phyloP scores from a whole-genome alignment of 129 eudicot genomes.

The Centaurea solstitialis region DNA sequence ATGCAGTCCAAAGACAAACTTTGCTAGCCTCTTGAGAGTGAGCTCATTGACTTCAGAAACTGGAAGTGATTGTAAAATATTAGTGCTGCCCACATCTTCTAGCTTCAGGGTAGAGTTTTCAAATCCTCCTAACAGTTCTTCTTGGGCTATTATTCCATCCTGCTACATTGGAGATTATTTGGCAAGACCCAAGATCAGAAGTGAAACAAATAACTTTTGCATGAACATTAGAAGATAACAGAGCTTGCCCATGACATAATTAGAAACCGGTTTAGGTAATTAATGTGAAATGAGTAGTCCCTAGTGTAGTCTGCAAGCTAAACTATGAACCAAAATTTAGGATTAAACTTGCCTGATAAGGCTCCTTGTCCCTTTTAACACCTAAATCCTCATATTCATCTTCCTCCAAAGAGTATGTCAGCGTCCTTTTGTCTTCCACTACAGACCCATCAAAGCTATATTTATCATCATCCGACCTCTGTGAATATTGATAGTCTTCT shows the following conservation, averaged over 20 bases:
- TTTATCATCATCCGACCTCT: conserved; percentile 41
- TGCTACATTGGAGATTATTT: conserved; percentile 26
- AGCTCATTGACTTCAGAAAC: conserved; percentile 45
- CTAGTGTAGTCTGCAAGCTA: neutral
- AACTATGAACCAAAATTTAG: neutral
- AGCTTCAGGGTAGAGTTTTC: conserved; percentile 19
- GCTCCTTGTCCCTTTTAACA: conserved; percentile 23
- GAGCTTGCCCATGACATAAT: neutral
- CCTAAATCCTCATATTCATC: conserved; percentile 31
- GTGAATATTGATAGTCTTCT: conserved; percentile 39
- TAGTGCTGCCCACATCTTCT: conserved; percentile 21
- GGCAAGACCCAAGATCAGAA: neutral
- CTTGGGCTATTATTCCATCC: conserved; percentile 27
- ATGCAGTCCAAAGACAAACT: conserved; percentile 38
- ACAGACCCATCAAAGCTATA: conserved; percentile 49
- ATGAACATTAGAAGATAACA: neutral
- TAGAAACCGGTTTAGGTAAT: neutral
- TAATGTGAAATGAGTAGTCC: neutral
- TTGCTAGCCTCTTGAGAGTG: conserved; percentile 50
- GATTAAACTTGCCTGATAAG: conserved; percentile 38
- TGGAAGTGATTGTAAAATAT: conserved; percentile 35
- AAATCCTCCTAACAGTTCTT: conserved; percentile 26
- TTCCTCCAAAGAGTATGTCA: conserved; percentile 37
- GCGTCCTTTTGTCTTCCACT: conserved; percentile 47
- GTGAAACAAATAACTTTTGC: neutral